Percentiles rank a stretch among this genome's conserved stretches.
phyloP scores from a whole-genome alignment of 768 basidiomycete species.

The Tylopilus vinaceipallidus region DNA sequence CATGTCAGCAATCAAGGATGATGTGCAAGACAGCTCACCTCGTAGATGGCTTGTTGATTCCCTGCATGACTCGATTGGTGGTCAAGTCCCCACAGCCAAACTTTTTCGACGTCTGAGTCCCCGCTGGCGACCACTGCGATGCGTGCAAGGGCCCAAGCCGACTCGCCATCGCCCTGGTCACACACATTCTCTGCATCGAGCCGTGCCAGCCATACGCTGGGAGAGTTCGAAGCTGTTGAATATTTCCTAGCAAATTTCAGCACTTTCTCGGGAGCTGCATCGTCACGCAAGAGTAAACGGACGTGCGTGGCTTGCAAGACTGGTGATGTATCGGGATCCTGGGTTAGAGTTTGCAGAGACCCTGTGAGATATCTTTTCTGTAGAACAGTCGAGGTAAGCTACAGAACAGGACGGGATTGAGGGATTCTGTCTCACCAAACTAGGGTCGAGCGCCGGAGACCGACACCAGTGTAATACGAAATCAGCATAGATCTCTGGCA shows the following conservation, averaged over 20 bases:
- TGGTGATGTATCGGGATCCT: conserved; percentile 18
- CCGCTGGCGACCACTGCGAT: conserved; percentile 26
- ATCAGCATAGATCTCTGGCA: conserved; percentile 35
- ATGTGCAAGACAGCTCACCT: conserved; percentile 28
- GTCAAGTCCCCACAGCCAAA: conserved; percentile 59
- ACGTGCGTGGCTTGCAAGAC: conserved; percentile 38
- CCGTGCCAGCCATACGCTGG: conserved; percentile 52
- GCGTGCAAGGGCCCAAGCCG: conserved; percentile 48
- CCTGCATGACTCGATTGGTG: conserved; percentile 13
- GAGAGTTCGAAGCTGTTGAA: conserved; percentile 37
- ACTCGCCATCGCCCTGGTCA: conserved; percentile 24
- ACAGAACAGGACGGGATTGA: neutral
- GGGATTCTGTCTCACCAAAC: conserved; percentile 28
- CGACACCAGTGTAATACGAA: conserved; percentile 51
- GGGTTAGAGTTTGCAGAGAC: conserved; percentile 40
- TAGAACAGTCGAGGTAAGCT: neutral
- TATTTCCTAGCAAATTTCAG: conserved; percentile 46
- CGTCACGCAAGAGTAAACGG: conserved; percentile 30
- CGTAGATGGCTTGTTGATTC: conserved; percentile 26
- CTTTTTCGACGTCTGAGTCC: conserved; percentile 30
- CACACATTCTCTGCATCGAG: conserved; percentile 43
- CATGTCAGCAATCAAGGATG: neutral
- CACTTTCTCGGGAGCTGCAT: conserved; percentile 32
- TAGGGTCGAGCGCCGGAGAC: conserved; percentile 26
- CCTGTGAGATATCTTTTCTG: conserved; percentile 57